Base-by-base conservation (phyloP, 2,329 filamentous ascomycete species). In the Aureobasidium sp. region DNA sequence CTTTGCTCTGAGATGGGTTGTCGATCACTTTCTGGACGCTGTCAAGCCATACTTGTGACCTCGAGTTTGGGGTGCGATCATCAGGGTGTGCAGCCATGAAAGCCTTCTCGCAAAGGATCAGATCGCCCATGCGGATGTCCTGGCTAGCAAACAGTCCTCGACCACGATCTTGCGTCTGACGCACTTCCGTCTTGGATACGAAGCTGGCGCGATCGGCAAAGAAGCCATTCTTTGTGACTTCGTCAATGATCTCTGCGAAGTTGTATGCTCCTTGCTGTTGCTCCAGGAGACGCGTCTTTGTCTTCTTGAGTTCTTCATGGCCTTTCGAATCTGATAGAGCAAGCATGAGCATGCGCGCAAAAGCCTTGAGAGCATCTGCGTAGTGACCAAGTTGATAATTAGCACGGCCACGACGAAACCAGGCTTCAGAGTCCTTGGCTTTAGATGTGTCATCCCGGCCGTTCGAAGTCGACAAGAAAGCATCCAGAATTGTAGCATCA, bases 331-430 rank as follows among this genome's bases (percentile, higher is more conserved):
- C 63, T 5, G 60, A 48, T 5, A 67, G 64, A 5, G 44, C 39
- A 8, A 67, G 39, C 32, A 64, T 42, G 3, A 64, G 51, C 16
- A 55, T 57, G 25, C 61, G 45, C 7, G 57, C 36, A 34, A 68
- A 65, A 9, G 58, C 42, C 2, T 49, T 10, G 16, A 53, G 41
- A 7, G 63, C 64, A 25, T 64, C 54, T 8, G 30, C 7, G 57
- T 62, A 70, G 5, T 63, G 21, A n/a, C 65, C 59, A 5, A 70
- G 66, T 3, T 63, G n/a, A 48, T 71, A 71, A 27, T 63, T 65
- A 30, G 69, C 67, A 25, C 49, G 58, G 5, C 66, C 69, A 34
- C 67, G 67, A 6, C 66, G 64, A 37, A 65, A 69, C 42, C 59
- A 61, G 4, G 69, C 65, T 54, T 70, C 68, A 37, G 39, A 34